These are phyloP conservation scores for Colletotrichum kahawae DNA, from an alignment of 2,329 filamentous ascomycete species.

Conservation along the genomic window DNA sequence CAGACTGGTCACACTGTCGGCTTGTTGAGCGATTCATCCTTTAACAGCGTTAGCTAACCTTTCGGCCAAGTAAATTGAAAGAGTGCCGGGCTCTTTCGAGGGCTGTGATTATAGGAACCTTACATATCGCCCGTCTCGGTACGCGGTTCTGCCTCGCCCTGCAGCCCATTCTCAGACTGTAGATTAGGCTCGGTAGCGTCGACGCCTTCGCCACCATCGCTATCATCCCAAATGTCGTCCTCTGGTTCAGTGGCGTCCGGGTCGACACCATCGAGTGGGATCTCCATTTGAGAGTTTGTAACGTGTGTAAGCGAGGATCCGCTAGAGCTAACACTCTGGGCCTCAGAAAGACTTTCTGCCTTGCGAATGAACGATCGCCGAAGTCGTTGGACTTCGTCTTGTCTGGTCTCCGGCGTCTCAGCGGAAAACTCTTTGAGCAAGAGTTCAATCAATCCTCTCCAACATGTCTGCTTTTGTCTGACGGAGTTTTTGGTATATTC, in stretches of 20 bases:
- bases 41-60: background rate
- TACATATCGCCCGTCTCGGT: background rate
- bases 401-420: background rate
- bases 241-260: background rate
- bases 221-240: background rate
- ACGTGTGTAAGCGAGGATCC: background rate
- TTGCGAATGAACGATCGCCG: background rate
- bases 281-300: background rate
- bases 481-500: background rate
- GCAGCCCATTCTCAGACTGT: background rate
- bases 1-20: background rate
- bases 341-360: background rate
- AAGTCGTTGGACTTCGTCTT: background rate
- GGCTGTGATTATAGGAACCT: background rate
- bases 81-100: background rate
- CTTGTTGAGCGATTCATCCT: background rate
- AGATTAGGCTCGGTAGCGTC: background rate
- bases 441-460: background rate
- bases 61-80: background rate
- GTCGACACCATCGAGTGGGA: background rate
- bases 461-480: background rate
- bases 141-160: background rate
- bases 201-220: background rate
- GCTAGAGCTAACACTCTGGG: background rate
- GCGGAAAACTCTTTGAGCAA: background rate